Evolutionary conservation across 371 early-diverging fungal species (phyloP).

Genomic region (Apophysomyces elegans): DNA sequence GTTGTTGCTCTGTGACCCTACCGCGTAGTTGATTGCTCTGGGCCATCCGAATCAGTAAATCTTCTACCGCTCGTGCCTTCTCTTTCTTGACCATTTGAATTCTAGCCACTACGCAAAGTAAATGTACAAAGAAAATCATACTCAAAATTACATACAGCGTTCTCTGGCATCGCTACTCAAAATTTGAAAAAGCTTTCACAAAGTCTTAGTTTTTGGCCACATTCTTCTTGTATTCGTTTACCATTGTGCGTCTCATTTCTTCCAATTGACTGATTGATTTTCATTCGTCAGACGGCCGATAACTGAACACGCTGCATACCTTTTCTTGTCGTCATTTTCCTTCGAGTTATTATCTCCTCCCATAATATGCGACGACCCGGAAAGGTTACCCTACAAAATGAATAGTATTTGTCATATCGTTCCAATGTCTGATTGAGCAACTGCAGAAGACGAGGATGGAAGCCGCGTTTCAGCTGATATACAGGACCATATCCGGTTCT

Average conservation of each 20-base stretch:
- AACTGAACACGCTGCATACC: constrained; percentile 23
- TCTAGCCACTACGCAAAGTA: constrained; percentile 66
- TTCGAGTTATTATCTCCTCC: constrained; percentile 27
- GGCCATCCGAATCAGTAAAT: constrained; percentile 89
- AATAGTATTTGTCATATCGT: neutral
- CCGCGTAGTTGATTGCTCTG: constrained; percentile 81
- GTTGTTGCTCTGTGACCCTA: constrained; percentile 81
- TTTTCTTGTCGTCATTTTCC: constrained; percentile 56
- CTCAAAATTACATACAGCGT: constrained; percentile 61
- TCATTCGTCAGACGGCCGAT: constrained; percentile 5
- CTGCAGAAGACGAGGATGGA: neutral
- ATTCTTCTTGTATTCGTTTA: constrained; percentile 28
- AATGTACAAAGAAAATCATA: neutral
- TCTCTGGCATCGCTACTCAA: constrained; percentile 87
- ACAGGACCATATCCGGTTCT: neutral
- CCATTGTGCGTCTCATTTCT: constrained; percentile 84
- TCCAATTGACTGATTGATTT: constrained; percentile 67
- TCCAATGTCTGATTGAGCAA: neutral
- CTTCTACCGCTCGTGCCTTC: constrained; percentile 89
- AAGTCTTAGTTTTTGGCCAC: neutral
- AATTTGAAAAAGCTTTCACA: constrained; percentile 75
- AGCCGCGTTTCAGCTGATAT: neutral
- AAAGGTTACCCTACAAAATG: neutral
- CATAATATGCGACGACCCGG: constrained; percentile 18
- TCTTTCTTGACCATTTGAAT: constrained; percentile 91